These are phyloP conservation scores for Venturia aucupariae DNA, from an alignment of 2,329 filamentous ascomycete genomes.

Conservation along the genomic window DNA sequence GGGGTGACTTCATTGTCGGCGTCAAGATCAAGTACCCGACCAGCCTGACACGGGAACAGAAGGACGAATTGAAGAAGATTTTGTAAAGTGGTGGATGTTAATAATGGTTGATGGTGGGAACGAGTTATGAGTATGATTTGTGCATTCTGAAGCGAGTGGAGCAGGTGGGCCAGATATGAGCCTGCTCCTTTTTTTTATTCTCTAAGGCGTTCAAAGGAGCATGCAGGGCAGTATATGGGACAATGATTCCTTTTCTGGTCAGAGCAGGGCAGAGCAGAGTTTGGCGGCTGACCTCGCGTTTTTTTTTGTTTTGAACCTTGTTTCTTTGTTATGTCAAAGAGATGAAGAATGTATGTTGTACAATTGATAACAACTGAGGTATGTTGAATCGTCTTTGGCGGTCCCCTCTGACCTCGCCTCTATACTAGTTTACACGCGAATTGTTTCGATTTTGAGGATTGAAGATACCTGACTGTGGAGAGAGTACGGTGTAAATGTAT, in stretches of 20 bases:
- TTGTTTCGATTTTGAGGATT: too few relatives aligned
- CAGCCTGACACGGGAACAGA: conserved; percentile 66
- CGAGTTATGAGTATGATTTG: neutral
- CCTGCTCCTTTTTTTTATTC: too few relatives aligned
- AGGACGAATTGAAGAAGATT: conserved; percentile 70
- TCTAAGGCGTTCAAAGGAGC: neutral
- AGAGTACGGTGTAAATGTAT: too few relatives aligned
- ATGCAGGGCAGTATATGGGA: neutral
- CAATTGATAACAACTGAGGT: neutral
- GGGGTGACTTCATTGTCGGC: conserved; percentile 80
- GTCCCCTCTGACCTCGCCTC: too few relatives aligned
- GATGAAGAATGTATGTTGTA: neutral
- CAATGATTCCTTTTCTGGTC: neutral
- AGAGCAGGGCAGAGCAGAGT: neutral
- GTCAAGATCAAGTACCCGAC: conserved; percentile 92
- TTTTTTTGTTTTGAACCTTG: neutral
- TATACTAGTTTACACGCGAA: too few relatives aligned
- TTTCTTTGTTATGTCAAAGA: too few relatives aligned
- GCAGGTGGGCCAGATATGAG: too few relatives aligned
- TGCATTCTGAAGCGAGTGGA: neutral
- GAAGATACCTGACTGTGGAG: too few relatives aligned
- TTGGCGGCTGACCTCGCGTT: neutral
- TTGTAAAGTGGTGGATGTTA: conserved; percentile 32
- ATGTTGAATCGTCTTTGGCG: neutral
- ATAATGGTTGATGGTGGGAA: neutral